A percentile compares a stretch with the other conserved stretches of the same genome.
phyloP scores from a whole-genome alignment of 768 basidiomycete genomes.

The Amanita jacksonii region DNA sequence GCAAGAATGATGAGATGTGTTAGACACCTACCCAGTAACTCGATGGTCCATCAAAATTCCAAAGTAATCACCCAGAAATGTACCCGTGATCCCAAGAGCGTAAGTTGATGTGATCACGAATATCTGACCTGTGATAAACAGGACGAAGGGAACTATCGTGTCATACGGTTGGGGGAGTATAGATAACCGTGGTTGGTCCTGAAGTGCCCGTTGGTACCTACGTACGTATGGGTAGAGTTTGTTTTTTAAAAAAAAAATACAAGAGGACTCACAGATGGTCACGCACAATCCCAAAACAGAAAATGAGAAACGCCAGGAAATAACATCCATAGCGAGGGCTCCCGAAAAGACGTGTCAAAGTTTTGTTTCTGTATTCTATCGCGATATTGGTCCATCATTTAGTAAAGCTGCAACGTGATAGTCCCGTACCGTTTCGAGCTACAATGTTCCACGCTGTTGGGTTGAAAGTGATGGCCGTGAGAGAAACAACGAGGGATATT shows the following conservation, averaged over 20 bases:
- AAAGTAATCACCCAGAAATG: slow-evolving; percentile 82
- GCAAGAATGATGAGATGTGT: neutral
- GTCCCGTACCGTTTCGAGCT: slow-evolving; percentile 72
- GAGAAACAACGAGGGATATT: slow-evolving; percentile 51
- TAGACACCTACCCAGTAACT: slow-evolving; percentile 55
- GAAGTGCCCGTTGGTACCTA: slow-evolving; percentile 70
- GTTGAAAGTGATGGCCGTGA: slow-evolving; percentile 79
- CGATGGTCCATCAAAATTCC: slow-evolving; percentile 81
- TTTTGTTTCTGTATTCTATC: slow-evolving; percentile 67
- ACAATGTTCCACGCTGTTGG: slow-evolving; percentile 95
- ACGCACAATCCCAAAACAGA: slow-evolving; percentile 75
- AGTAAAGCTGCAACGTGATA: neutral
- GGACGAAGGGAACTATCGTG: slow-evolving; percentile 44
- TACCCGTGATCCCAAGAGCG: slow-evolving; percentile 88
- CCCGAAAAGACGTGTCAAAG: slow-evolving; percentile 75
- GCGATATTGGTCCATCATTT: neutral
- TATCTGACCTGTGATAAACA: slow-evolving; percentile 69
- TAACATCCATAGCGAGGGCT: slow-evolving; percentile 75
- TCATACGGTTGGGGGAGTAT: slow-evolving; percentile 60
- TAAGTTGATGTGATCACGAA: slow-evolving; percentile 86
- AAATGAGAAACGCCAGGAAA: slow-evolving; percentile 77
- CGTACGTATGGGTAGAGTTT: neutral
- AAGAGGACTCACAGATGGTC: slow-evolving; percentile 63
- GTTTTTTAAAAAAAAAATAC: neutral
- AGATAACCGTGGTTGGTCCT: slow-evolving; percentile 61